These are phyloP conservation scores for Kodamaea plutei DNA, from an alignment of 1,139 yeast genomes.

Conservation along the genomic window DNA sequence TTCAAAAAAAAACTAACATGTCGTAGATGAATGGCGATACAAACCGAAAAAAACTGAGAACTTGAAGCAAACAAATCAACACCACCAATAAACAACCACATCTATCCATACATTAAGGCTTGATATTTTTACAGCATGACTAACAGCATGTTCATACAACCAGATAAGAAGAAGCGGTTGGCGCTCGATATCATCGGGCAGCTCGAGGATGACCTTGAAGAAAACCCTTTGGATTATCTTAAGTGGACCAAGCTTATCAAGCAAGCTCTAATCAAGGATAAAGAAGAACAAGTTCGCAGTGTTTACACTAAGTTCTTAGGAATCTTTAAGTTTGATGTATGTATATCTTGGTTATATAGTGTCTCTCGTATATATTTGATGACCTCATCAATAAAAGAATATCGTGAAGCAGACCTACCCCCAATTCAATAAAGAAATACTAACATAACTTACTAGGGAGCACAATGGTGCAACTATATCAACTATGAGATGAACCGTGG, in stretches of 20 bases:
- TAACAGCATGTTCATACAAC: constrained; percentile 20
- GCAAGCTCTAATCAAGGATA: constrained; percentile 53
- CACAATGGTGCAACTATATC: constrained; percentile 72
- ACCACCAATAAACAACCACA: too few species aligned
- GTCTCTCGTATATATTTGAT: constrained; percentile 4
- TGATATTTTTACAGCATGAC: too few species aligned
- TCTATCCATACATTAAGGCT: too few species aligned
- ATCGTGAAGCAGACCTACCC: not conserved
- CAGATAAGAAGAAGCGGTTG: constrained; percentile 29
- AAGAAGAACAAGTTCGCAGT: constrained; percentile 57
- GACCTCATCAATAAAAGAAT: constrained; percentile 2
- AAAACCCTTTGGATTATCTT: constrained; percentile 52
- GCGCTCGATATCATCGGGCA: constrained; percentile 50
- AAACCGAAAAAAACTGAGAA: too few species aligned
- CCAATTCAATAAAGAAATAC: not conserved
- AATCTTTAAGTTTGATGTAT: constrained; percentile 56
- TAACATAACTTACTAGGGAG: constrained; percentile 37
- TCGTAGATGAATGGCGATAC: too few species aligned
- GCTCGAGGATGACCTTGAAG: constrained; percentile 56
- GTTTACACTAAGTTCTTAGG: constrained; percentile 59
- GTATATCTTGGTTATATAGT: too few species aligned
- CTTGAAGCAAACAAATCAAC: too few species aligned
- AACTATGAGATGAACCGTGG: constrained; percentile 64
- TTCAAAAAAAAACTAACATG: too few species aligned
- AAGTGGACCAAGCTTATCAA: constrained; percentile 58